These are phyloP conservation scores for Tinospora cordifolia DNA, from an alignment of 164 flowering plant genomes.

Conservation along the genomic window DNA sequence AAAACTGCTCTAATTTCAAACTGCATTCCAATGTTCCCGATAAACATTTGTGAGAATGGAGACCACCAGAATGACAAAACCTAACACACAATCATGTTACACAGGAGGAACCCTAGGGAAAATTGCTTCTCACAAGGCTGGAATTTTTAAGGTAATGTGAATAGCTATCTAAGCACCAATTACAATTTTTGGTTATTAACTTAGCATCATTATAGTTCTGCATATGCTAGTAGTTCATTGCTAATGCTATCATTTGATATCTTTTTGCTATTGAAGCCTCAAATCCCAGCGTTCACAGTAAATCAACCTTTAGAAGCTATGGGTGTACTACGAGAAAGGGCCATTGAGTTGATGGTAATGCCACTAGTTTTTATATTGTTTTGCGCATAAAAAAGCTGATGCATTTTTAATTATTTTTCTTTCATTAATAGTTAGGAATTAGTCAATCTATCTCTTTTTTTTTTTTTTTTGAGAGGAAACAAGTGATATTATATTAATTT, in stretches of 20 bases:
- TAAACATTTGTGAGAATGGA: too few relatives aligned
- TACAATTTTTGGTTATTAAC: not conserved
- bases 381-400: not conserved
- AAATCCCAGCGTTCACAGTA: constrained; percentile 72
- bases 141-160: constrained; percentile 73
- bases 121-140: constrained; percentile 88
- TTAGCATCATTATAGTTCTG: not conserved
- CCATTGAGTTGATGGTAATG: constrained; percentile 46
- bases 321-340: constrained; percentile 56
- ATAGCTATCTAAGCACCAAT: constrained; percentile 4
- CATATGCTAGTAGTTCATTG: constrained; percentile 28
- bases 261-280: constrained; percentile 60
- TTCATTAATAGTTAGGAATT: not conserved
- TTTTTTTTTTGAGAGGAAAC: not conserved
- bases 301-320: constrained; percentile 80
- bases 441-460: not conserved
- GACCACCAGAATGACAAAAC: too few relatives aligned
- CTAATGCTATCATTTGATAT: constrained; percentile 34
- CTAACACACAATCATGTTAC: constrained; percentile 7
- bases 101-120: constrained; percentile 74
- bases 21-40: too few relatives aligned
- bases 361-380: not conserved
- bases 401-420: not conserved
- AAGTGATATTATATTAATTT: too few relatives aligned
- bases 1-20: too few relatives aligned